Evolutionary conservation across 352 stramenopile species (phyloP), one percentile per base, ranked within the genome.

Genomic region (Aphanomyces astaci): DNA sequence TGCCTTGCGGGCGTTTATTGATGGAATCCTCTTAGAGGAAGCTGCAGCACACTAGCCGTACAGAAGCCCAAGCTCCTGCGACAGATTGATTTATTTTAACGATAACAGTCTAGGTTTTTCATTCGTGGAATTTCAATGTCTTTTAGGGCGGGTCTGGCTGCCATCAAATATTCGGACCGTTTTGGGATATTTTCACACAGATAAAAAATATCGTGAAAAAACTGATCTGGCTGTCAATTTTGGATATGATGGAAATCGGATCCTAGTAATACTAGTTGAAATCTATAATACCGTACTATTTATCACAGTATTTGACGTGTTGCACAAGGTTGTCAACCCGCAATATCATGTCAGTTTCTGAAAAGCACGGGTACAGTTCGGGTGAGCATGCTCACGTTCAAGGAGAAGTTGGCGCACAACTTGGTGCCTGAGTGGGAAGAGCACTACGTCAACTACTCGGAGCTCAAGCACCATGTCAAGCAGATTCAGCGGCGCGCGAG

Each of bases 371-470:
- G n/a, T n/a, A n/a, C n/a, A n/a, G n/a, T n/a, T n/a, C n/a, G n/a
- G n/a, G n/a, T n/a, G n/a, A n/a, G n/a, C 7, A 65, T 65, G 56
- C 33, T 43, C 11, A 65, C 56, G 25, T 65, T 65, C 56, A 46
- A 65, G 4, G 56, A 49, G 32, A 65, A 65, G 56, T 27, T 65
- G 17, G 56, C 36, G 56, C 39, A 27, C 63, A 96, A 97, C 72
- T 80, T 77, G 36, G 87, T 90, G 64, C 78, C 85, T 9, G 86
- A 96, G 76, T 97, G 90, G 90, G 74, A 78, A 39, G 67, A 84
- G 54, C 81, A 96, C 43, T 96, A 97, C 75, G 31, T 96, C 19
- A 87, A 96, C 80, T 97, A 97, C 75, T 79, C 88, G 55, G 74
- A 77, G 13, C 76, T 97, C 10, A 97, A 97, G 77, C 79, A 75